Conservation (phyloP, 495 filamentous ascomycete species). For the Aspergillus haitiensis region DNA sequence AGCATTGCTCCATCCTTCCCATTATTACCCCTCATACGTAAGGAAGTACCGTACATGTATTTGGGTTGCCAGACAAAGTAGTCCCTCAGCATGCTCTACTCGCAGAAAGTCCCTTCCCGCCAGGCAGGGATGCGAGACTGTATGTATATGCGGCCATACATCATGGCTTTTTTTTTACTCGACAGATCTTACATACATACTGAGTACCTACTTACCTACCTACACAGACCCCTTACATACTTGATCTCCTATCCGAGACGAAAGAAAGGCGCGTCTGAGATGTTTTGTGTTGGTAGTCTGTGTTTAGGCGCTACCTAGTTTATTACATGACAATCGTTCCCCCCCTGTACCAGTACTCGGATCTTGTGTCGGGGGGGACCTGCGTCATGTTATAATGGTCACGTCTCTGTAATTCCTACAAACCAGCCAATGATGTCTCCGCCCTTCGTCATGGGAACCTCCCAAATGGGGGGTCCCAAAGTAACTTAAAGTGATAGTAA, state of each 20-base stretch:
- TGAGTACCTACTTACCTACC: too few species aligned
- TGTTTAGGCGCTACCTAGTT: not conserved
- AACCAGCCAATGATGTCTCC: conserved; percentile 5
- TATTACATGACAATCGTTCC: not conserved
- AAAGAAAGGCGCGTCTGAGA: not conserved
- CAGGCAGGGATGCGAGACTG: not conserved
- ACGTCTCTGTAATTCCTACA: conserved; percentile 3
- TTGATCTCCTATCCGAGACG: conserved; percentile 1
- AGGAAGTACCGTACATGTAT: not conserved
- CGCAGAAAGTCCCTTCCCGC: not conserved
- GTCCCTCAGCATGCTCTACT: not conserved
- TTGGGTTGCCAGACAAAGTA: not conserved
- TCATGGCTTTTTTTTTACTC: not conserved
- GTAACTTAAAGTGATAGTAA: not conserved
- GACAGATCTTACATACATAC: not conserved
- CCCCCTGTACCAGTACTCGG: not conserved
- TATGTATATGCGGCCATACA: not conserved
- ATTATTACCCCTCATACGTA: conserved; percentile 3
- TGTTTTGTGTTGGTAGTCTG: not conserved
- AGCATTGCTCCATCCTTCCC: not conserved
- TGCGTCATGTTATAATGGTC: conserved; percentile 14
- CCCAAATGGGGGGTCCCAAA: not conserved
- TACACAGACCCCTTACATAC: conserved; percentile 2
- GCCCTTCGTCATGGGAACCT: conserved; percentile 7
- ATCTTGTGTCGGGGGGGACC: conserved; percentile 1